phyloP scores from a whole-genome alignment of 306 rosid species.

The peach (Prunus persica) region Prunus_persica_NCBIv2 NC_034016.1:6524001-6524500 shows the following conservation, averaged over 20 bases:
- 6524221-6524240: conserved; percentile 48
- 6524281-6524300: conserved; percentile 69
- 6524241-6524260: conserved; percentile 69
- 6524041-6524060: conserved; percentile 86
- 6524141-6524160: conserved; percentile 84
- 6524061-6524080: conserved; percentile 80
- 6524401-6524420: conserved; percentile 34
- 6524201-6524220: conserved; percentile 83
- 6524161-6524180: conserved; percentile 66
- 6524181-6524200: conserved; percentile 71
- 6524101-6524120: conserved; percentile 51
- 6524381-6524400: conserved; percentile 37
- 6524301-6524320: conserved; percentile 48
- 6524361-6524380: conserved; percentile 39
- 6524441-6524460: conserved; percentile 45
- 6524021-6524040: conserved; percentile 61
- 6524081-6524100: conserved; percentile 64
- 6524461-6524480: conserved; percentile 35
- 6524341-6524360: conserved; percentile 37
- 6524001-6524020: conserved; percentile 61
- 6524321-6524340: conserved; percentile 40
- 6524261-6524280: conserved; percentile 65
- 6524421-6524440: conserved; percentile 44
- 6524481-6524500: neutral
- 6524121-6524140: conserved; percentile 62